A percentile compares a stretch with the other conserved stretches of the same genome.
These are phyloP conservation scores for Apium graveolens DNA, from an alignment of 129 eudicot genomes.

Conservation along the genomic window DNA sequence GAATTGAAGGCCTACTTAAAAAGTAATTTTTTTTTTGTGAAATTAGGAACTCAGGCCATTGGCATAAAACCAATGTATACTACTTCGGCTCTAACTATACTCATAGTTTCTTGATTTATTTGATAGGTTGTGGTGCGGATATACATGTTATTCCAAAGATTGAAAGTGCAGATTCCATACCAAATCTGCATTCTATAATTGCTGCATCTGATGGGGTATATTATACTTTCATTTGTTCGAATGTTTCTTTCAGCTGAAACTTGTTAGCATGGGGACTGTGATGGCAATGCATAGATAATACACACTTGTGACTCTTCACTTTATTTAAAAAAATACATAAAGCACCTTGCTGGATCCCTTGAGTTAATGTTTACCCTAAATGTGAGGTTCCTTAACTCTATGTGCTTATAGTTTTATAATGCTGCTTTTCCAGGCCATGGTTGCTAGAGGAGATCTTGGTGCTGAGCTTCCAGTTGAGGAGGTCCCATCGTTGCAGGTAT, in stretches of 20 bases:
- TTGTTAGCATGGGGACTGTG: background rate
- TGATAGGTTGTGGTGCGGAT: slow-evolving; percentile 78
- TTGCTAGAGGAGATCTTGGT: slow-evolving; percentile 98
- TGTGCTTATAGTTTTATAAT: slow-evolving; percentile 9
- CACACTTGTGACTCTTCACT: background rate
- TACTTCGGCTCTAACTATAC: background rate
- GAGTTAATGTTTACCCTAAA: background rate
- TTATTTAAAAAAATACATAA: background rate
- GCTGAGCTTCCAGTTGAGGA: slow-evolving; percentile 96
- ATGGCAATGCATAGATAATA: background rate
- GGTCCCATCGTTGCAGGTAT: slow-evolving; percentile 97
- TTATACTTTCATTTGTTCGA: background rate
- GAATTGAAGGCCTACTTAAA: slow-evolving; percentile 86
- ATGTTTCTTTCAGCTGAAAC: background rate
- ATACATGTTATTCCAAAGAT: slow-evolving; percentile 93
- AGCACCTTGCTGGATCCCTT: background rate
- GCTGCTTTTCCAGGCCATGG: slow-evolving; percentile 66
- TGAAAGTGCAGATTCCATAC: slow-evolving; percentile 97
- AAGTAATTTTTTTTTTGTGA: slow-evolving; percentile 38
- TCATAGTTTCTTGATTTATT: slow-evolving; percentile 10
- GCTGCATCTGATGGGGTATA: slow-evolving; percentile 95
- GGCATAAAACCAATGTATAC: background rate
- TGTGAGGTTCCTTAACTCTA: background rate
- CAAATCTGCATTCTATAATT: slow-evolving; percentile 85
- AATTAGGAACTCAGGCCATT: background rate